Evolutionary conservation across 2,329 filamentous ascomycete genomes (phyloP).

Genomic region (Nigrospora oryzae): DNA sequence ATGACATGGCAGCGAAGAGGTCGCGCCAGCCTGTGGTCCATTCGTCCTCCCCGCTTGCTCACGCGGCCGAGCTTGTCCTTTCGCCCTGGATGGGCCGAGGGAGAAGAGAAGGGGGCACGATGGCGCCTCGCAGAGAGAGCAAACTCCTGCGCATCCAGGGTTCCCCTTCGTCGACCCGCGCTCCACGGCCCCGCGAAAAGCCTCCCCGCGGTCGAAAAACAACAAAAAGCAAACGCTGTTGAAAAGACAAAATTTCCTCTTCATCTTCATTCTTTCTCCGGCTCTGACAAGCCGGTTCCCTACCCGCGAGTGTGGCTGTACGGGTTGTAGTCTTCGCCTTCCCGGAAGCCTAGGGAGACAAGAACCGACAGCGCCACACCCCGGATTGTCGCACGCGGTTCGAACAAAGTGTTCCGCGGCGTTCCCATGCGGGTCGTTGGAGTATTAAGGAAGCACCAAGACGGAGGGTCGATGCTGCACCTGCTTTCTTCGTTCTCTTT

Average conservation of each 20-base stretch:
- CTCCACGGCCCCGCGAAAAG: too few relatives aligned
- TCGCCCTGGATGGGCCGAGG: background rate
- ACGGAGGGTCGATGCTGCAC: slow-evolving; percentile 11
- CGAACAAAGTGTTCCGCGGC: background rate
- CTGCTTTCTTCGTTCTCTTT: slow-evolving; percentile 4
- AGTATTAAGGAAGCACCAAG: slow-evolving; percentile 12
- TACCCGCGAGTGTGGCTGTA: background rate
- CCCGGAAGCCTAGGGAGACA: background rate
- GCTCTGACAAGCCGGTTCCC: slow-evolving; percentile 4
- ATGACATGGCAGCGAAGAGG: slow-evolving; percentile 20
- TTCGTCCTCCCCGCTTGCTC: slow-evolving; percentile 16
- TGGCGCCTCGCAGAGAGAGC: too few relatives aligned
- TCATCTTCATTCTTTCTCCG: slow-evolving; percentile 5
- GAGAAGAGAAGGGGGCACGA: background rate
- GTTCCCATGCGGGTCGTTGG: slow-evolving; percentile 16
- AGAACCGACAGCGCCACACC: background rate
- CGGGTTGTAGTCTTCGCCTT: too few relatives aligned
- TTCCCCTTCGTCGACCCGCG: slow-evolving; percentile 10
- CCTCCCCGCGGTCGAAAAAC: slow-evolving; percentile 10
- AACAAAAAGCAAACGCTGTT: slow-evolving; percentile 15
- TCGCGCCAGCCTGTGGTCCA: slow-evolving; percentile 23
- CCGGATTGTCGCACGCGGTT: background rate
- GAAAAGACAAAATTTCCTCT: slow-evolving; percentile 17
- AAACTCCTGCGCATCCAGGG: slow-evolving; percentile 6
- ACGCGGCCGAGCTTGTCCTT: background rate